Percentiles rank a stretch among this genome's conserved stretches.
These are phyloP conservation scores for Penicillium argentinense DNA, from an alignment of 495 filamentous ascomycete species.

Conservation along the genomic window DNA sequence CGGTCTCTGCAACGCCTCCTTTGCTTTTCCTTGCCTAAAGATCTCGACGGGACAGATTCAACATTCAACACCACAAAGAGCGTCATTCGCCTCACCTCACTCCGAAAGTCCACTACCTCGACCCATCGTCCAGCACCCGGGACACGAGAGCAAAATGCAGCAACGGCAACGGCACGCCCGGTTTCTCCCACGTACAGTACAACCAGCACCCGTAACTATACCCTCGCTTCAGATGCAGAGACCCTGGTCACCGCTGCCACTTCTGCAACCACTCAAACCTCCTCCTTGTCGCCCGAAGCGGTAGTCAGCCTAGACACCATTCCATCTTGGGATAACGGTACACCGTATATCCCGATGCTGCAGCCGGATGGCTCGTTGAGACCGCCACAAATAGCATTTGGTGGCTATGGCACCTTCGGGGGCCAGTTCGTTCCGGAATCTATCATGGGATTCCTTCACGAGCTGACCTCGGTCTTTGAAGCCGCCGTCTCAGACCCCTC, in stretches of 20 bases:
- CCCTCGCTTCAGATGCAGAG: conserved; percentile 14
- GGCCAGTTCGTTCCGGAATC: conserved; percentile 36
- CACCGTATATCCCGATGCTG: conserved; percentile 26
- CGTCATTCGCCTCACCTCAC: conserved; percentile 1
- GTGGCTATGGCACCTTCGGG: conserved; percentile 32
- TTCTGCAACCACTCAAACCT: conserved; percentile 15
- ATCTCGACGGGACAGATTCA: background rate
- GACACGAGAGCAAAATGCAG: background rate
- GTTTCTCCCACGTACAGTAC: conserved; percentile 1
- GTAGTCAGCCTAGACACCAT: conserved; percentile 8
- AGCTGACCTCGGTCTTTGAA: conserved; percentile 33
- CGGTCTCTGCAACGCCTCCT: conserved; percentile 11
- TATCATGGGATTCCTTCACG: conserved; percentile 30
- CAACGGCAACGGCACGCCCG: background rate
- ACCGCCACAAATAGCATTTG: conserved; percentile 23
- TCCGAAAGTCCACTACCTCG: background rate
- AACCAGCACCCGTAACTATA: conserved; percentile 12
- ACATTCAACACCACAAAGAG: background rate
- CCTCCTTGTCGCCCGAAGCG: conserved; percentile 9
- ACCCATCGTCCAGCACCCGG: background rate
- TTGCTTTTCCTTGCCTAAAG: conserved; percentile 4
- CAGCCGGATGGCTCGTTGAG: conserved; percentile 23
- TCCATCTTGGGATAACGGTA: conserved; percentile 7
- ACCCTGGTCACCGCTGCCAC: conserved; percentile 11
- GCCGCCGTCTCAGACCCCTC: conserved; percentile 26